Evolutionary conservation across 306 rosid genomes (phyloP).

Genomic region (Begonia fuchsioides): DNA sequence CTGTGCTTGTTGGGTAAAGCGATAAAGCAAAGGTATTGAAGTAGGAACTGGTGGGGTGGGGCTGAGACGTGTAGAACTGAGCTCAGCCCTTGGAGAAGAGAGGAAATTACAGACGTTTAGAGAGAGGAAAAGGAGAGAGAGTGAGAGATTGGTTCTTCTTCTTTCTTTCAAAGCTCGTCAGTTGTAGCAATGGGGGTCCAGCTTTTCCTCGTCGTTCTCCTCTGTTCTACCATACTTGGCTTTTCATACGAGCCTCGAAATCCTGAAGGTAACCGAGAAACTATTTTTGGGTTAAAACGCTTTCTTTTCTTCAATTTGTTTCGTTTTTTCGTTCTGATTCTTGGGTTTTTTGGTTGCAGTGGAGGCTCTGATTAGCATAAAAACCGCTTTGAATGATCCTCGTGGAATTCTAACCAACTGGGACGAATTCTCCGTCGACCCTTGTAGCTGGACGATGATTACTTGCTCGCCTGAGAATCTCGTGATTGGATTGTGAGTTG

Average conservation of each 20-base stretch:
- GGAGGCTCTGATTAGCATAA: conserved; percentile 61
- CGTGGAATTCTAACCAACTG: conserved; percentile 69
- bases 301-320: neutral
- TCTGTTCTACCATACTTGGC: conserved; percentile 16
- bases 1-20: conserved; percentile 14
- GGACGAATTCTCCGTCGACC: conserved; percentile 90
- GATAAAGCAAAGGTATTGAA: conserved; percentile 4
- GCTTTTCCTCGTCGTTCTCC: conserved; percentile 1
- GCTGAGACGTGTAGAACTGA: conserved; percentile 7
- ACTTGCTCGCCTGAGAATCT: conserved; percentile 66
- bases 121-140: conserved; percentile 7
- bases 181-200: conserved; percentile 23
- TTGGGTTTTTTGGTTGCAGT: conserved; percentile 45
- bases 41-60: conserved; percentile 7
- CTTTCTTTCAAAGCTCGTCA: conserved; percentile 1
- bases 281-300: neutral
- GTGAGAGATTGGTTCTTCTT: no score
- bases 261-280: conserved; percentile 51
- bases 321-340: neutral
- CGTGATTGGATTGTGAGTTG: conserved; percentile 70
- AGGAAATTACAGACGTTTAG: neutral
- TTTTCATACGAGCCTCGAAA: conserved; percentile 70
- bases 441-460: conserved; percentile 94
- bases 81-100: neutral
- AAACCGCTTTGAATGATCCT: conserved; percentile 41